A percentile compares a stretch with the other conserved stretches of the same genome.
Evolutionary conservation across 257 asterid genomes (phyloP).

Genomic region (Jaltomata sinuosa): DNA sequence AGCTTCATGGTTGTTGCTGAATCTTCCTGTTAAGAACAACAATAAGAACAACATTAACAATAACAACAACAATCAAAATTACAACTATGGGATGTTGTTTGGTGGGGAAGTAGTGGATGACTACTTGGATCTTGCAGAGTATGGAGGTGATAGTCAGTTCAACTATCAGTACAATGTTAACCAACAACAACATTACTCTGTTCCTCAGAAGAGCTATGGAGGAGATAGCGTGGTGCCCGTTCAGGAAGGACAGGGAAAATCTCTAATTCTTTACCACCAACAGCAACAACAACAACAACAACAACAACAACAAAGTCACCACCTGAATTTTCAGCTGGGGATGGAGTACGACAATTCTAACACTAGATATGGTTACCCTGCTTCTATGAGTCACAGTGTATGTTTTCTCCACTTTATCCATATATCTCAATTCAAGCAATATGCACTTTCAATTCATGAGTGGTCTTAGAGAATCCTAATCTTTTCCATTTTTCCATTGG

Average conservation of each 20-base stretch:
- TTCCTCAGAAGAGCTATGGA: conserved; percentile 29
- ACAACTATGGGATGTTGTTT: conserved; percentile 8
- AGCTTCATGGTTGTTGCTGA: conserved; percentile 54
- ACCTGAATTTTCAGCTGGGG: conserved; percentile 26
- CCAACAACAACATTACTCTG: conserved; percentile 16
- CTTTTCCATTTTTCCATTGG: neutral
- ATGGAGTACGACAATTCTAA: conserved; percentile 31
- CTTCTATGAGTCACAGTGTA: conserved; percentile 44
- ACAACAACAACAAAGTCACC: conserved; percentile 9
- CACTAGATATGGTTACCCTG: conserved; percentile 25
- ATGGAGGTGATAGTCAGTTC: conserved; percentile 26
- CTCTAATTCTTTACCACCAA: neutral
- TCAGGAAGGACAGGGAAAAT: conserved; percentile 12
- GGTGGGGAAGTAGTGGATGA: conserved; percentile 42
- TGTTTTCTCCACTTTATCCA: conserved; percentile 8
- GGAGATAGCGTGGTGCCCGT: conserved; percentile 49
- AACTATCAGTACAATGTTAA: conserved; percentile 11
- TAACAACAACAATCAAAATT: neutral
- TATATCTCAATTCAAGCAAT: neutral
- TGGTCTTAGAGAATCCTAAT: neutral
- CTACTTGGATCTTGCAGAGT: conserved; percentile 48
- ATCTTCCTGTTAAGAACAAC: conserved; percentile 31
- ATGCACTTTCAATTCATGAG: neutral
- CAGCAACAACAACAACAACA: neutral
- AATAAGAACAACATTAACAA: neutral